Evolutionary conservation across 768 basidiomycete species (phyloP), one percentile per base, ranked within the genome.

Genomic region (Clitopilus hobsonii): DNA sequence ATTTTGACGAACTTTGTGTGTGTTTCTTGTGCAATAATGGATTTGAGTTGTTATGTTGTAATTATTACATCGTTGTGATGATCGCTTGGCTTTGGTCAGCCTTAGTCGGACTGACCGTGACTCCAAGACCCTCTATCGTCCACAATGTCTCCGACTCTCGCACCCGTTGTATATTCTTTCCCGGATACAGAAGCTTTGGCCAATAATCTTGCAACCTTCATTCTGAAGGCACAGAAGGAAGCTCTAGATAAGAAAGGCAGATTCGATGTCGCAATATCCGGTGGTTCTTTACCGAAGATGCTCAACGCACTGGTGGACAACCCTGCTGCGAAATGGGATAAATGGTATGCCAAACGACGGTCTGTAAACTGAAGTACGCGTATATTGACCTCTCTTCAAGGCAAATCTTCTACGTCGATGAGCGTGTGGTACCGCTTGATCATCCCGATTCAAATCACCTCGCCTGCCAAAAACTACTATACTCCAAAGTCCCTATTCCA

Each of bases 351-450:
- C 36, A 18, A 10, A 29, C 27, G 29, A n/a, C n/a, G 5, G 16
- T 30, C 4, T 16, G 11, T 4, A 10, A 10, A 11, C 10, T 45
- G 41, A 20, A 20, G 41, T 18, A 16, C 22, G 26, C 20, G 54
- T 29, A 54, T 41, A 59, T 38, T 36, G 32, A 38, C 6, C 38
- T 53, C 2, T 26, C 4, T 30, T 6, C 67, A n/a, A 98, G 96
- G 97, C 94, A 98, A 60, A 86, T 98, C 64, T 99, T 89, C 74
- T 99, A 97, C 66, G 93, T 87, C 26, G 97, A 99, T 71, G 97
- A 99, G 73, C 90, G 97, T 53, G 84, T 86, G 58, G 97, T 99
- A 22, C 93, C 94, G 6, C 85, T 97, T 66, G 88, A 97, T 75
- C 79, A 96, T 71, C 78, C 84, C 29, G 96, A 98, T 67, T 97